phyloP scores from a whole-genome alignment of 2,329 filamentous ascomycete genomes.

The Trichoderma koningiopsis region DNA sequence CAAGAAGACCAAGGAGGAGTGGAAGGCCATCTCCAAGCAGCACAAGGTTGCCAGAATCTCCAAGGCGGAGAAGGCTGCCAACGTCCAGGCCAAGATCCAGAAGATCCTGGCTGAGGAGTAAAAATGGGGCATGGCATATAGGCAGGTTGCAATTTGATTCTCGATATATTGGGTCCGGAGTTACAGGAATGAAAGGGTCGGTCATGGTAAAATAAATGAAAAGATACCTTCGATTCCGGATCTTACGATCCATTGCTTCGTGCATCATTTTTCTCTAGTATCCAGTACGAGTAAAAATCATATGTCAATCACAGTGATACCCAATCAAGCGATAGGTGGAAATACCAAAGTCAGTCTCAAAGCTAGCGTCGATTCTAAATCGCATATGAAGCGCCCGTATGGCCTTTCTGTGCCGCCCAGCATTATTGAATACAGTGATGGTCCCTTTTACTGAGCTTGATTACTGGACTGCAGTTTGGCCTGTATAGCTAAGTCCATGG shows the following conservation, averaged over 20 bases:
- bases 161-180: slow-evolving; percentile 42
- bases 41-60: slow-evolving; percentile 76
- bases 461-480: not conserved
- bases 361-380: not conserved
- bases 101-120: slow-evolving; percentile 64
- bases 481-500: not conserved
- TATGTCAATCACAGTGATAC: not conserved
- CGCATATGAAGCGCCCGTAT: not conserved
- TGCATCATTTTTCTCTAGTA: not conserved
- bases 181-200: slow-evolving; percentile 42
- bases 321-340: not conserved
- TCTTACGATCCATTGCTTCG: slow-evolving; percentile 28
- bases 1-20: slow-evolving; percentile 98
- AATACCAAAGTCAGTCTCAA: not conserved
- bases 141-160: slow-evolving; percentile 31
- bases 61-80: slow-evolving; percentile 79
- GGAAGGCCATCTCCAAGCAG: slow-evolving; percentile 95
- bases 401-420: not conserved
- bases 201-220: slow-evolving; percentile 43
- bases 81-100: slow-evolving; percentile 89
- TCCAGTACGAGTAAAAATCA: slow-evolving; percentile 4
- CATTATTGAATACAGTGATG: not conserved
- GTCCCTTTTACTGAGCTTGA: not conserved
- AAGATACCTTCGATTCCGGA: slow-evolving; percentile 39
- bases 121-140: slow-evolving; percentile 33